These are phyloP conservation scores for Mycena belliarum DNA, from an alignment of 768 basidiomycete species.

Conservation along the genomic window DNA sequence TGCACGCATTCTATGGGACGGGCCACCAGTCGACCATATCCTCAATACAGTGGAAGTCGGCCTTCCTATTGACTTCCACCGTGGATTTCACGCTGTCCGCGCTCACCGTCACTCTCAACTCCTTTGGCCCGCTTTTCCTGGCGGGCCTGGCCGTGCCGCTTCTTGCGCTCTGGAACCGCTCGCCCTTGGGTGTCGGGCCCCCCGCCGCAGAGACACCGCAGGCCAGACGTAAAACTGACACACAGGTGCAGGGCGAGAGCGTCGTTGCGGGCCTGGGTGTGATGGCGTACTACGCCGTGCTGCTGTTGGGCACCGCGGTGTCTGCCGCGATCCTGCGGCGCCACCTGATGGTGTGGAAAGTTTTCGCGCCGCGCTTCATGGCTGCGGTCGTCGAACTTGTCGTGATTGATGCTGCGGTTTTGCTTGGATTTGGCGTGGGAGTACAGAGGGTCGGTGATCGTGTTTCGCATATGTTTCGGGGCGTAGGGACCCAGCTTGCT, in stretches of 20 bases:
- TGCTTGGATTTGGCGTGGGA: constrained; percentile 65
- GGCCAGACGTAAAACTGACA: constrained; percentile 26
- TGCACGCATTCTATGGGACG: constrained; percentile 81
- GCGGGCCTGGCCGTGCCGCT: constrained; percentile 68
- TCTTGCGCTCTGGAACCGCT: constrained; percentile 80
- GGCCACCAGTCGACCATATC: constrained; percentile 91
- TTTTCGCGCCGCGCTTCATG: constrained; percentile 97
- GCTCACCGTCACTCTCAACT: constrained; percentile 74
- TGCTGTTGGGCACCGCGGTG: constrained; percentile 70
- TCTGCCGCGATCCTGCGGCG: constrained; percentile 76
- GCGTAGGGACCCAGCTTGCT: not conserved
- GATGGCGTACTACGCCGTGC: constrained; percentile 65
- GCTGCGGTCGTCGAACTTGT: constrained; percentile 64
- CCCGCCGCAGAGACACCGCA: not conserved
- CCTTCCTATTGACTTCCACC: constrained; percentile 76
- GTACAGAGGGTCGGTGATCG: constrained; percentile 41
- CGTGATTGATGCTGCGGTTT: constrained; percentile 67
- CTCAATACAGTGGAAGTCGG: constrained; percentile 94
- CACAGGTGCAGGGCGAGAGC: constrained; percentile 38
- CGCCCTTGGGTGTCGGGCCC: constrained; percentile 48
- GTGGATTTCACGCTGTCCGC: constrained; percentile 75
- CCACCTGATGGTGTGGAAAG: constrained; percentile 98
- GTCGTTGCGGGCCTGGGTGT: constrained; percentile 61
- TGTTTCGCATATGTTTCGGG: constrained; percentile 29
- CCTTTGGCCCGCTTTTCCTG: constrained; percentile 71